These are phyloP conservation scores for Termitomyces bulborhizus DNA, from an alignment of 768 basidiomycete genomes.

Conservation along the genomic window DNA sequence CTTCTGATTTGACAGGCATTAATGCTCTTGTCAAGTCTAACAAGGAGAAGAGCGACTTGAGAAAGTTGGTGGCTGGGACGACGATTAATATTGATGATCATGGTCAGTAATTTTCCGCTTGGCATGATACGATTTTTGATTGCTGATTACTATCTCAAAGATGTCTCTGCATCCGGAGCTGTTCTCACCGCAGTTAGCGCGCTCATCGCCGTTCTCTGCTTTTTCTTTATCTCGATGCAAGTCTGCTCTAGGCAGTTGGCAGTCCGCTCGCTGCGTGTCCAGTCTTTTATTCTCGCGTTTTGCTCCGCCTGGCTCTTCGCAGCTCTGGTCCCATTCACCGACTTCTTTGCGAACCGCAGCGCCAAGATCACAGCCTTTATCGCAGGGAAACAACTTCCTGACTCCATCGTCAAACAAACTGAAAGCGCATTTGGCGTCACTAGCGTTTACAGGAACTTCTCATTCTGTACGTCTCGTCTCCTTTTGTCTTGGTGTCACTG, in stretches of 20 bases:
- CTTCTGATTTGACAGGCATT: constrained; percentile 22
- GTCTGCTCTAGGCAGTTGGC: constrained; percentile 14
- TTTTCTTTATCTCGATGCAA: constrained; percentile 18
- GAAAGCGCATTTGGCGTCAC: constrained; percentile 32
- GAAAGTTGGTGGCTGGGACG: constrained; percentile 23
- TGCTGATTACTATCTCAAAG: constrained; percentile 16
- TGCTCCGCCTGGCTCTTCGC: constrained; percentile 39
- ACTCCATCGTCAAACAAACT: constrained; percentile 26
- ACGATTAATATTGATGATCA: constrained; percentile 30
- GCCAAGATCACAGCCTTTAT: constrained; percentile 40
- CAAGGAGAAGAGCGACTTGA: constrained; percentile 26
- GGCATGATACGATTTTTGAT: background rate
- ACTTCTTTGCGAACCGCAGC: constrained; percentile 31
- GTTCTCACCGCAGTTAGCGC: constrained; percentile 29
- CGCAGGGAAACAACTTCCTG: constrained; percentile 28
- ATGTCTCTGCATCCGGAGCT: constrained; percentile 31
- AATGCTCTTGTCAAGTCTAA: constrained; percentile 38
- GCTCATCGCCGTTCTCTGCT: constrained; percentile 24
- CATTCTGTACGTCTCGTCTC: constrained; percentile 35
- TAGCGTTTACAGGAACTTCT: constrained; percentile 36
- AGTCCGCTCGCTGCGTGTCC: constrained; percentile 24
- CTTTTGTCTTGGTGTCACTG: background rate
- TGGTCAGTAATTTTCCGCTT: constrained; percentile 17
- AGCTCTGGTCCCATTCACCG: constrained; percentile 13
- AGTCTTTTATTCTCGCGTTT: constrained; percentile 33